Evolutionary conservation across 495 filamentous ascomycete genomes (phyloP).

Genomic region (Aspergillus haitiensis): DNA sequence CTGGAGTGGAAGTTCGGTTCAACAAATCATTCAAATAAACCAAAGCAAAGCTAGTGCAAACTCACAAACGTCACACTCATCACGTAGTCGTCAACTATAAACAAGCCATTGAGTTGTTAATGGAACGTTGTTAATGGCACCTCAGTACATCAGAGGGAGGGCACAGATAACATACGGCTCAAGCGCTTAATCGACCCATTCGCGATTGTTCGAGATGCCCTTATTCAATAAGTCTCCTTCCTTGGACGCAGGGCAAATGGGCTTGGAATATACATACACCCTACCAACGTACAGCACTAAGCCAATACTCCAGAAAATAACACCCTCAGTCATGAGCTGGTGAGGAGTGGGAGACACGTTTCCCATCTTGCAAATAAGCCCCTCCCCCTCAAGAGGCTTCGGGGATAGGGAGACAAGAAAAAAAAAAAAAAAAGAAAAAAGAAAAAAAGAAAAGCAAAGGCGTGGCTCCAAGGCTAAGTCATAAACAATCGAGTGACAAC

Average conservation of each 20-base stretch:
- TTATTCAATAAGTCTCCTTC: slow-evolving; percentile 22
- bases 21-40: slow-evolving; percentile 2
- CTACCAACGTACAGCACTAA: slow-evolving; percentile 34
- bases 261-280: slow-evolving; percentile 27
- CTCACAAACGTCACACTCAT: slow-evolving; percentile 57
- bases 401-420: neutral
- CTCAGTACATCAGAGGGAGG: neutral
- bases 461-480: neutral
- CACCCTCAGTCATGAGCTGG: slow-evolving; percentile 34
- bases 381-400: too few species aligned
- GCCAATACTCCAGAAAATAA: slow-evolving; percentile 38
- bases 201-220: slow-evolving; percentile 34
- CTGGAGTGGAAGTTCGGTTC: neutral
- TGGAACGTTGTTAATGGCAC: slow-evolving; percentile 27
- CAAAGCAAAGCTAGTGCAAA: neutral
- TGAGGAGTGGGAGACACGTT: slow-evolving; percentile 36
- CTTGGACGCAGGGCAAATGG: neutral
- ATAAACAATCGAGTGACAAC: neutral
- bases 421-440: neutral
- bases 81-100: slow-evolving; percentile 54
- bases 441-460: neutral
- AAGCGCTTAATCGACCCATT: slow-evolving; percentile 38
- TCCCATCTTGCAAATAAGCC: slow-evolving; percentile 29
- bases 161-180: slow-evolving; percentile 30
- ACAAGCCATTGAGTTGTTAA: slow-evolving; percentile 31